phyloP scores from a whole-genome alignment of 2,329 filamentous ascomycete species.

The Berkeleyomyces basicola region DNA sequence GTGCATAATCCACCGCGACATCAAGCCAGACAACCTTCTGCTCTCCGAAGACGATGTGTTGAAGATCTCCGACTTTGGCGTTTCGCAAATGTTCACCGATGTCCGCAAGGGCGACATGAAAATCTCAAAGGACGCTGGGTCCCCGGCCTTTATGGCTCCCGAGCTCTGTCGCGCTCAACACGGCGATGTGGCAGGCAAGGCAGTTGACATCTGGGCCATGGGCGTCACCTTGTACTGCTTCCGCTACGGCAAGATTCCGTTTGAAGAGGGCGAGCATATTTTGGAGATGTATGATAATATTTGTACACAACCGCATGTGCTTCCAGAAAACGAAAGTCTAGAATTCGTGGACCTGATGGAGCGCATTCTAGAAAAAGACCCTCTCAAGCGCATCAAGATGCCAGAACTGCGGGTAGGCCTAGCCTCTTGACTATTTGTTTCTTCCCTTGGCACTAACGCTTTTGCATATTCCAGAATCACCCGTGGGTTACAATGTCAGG shows the following conservation, averaged over 20 bases:
- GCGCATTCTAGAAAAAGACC: conserved; percentile 69
- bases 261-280: conserved; percentile 53
- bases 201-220: conserved; percentile 97
- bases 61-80: conserved; percentile 97
- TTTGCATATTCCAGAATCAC: conserved; percentile 45
- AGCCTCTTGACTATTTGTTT: neutral
- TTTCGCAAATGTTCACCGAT: conserved; percentile 86
- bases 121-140: conserved; percentile 83
- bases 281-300: conserved; percentile 85
- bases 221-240: conserved; percentile 88
- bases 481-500: conserved; percentile 81
- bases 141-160: conserved; percentile 84
- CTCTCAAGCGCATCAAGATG: conserved; percentile 69
- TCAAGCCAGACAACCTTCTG: conserved; percentile 93
- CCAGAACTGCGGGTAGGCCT: conserved; percentile 53
- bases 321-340: conserved; percentile 47
- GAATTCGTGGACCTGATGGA: conserved; percentile 59
- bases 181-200: conserved; percentile 71
- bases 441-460: too few relatives aligned
- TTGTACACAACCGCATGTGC: conserved; percentile 45
- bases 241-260: conserved; percentile 75
- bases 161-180: conserved; percentile 81
- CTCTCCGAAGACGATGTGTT: conserved; percentile 83
- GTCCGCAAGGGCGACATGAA: conserved; percentile 65
- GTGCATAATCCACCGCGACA: conserved; percentile 87